Evolutionary conservation across 805 yeast genomes (phyloP), one percentile per base, ranked within the genome.

Genomic region (Wickerhamomyces pijperi): DNA sequence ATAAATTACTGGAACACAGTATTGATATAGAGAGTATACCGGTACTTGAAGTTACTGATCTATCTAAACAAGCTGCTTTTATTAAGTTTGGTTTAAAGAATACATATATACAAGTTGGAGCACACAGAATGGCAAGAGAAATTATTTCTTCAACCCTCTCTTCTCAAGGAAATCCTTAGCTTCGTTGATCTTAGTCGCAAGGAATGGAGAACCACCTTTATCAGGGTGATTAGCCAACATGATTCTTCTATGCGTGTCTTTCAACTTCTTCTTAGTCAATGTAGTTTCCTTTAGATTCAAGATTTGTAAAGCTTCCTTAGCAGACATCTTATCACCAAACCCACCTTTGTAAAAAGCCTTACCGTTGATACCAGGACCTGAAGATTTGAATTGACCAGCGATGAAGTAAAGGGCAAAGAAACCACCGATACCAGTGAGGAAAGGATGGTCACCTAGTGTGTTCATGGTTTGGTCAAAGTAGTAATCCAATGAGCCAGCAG

Each of bases 211-310:
- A 2, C 97, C 97, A 28, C 96, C 96, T 56, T 78, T 82, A 64
- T 88, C 97, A 11, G 97, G 97, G 56, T 88, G 97, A 58, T 88
- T 88, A 37, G 82, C 73, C 61, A 85, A 61, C 92, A 88, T 83
- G 52, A 87, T 79, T 50, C 68, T 68, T 62, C 95, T 74, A 56
- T 88, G 95, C 43, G 77, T 78, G 45, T 80, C 86, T 55, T 82
- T 81, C 52, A 87, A 67, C 51, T 70, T 78, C 43, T 77, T 71
- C 59, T 74, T 76, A 33, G 74, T 67, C 53, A 78, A 61, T 18
- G 71, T 76, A 29, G 75, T 65, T 56, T 82, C 92, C 46, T 73
- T 78, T 50, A 87, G 65, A 52, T 81, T 82, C 49, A 90, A 71
- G 23, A 90, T 83, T 55, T 76, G 87, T 44, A 87, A 68, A 3